Base-by-base conservation (phyloP, 495 filamentous ascomycete genomes). In the Neurospora sp. region DNA sequence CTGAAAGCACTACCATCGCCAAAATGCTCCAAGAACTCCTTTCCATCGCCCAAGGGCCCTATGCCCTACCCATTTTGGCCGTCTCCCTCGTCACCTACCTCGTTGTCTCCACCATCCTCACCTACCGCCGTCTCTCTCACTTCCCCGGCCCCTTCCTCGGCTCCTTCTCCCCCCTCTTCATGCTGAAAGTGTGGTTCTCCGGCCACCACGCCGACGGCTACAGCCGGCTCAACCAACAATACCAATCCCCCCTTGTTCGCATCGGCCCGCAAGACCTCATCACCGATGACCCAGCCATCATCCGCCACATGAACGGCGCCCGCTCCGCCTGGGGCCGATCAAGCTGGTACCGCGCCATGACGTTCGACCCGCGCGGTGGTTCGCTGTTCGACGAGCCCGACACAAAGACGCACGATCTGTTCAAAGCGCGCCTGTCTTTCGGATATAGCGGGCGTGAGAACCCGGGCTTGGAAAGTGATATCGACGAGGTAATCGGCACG, bases 401-500 rank as follows among this genome's bases (percentile, higher is more conserved):
- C 70, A 82, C 81, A 23, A 73, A 62, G 10, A 80, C 73, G 35
- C 83, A 84, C 77, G 79, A 79, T 37, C 70, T 73, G 23, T 74
- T 76, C 20, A 81, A 78, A 39, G 74, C 78, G 11, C 75, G 77
- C 35, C 77, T 84, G 69, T 77, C 74, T 0, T 69, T 73, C 12
- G 83, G 83, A 0, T 87, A 87, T 72, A 75, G 80, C 0, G 84
- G 85, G 23, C 86, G 85, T 71, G 85, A 86, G 40, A 82, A 82
- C 37, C 74, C 77, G 14, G 70, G 80, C 20, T 72, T 86, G 3
- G 85, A 88, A 71, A 37, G 74, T 9, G 79, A 79, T 12, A 78
- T 88, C 35, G 84, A 87, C 72, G 76, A 78, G 9, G 78, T 82
- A 39, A 35, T 87, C 40, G 75, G 73, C 8, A 70, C 78, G 18